phyloP scores from a whole-genome alignment of 1,284 basidiomycete species.

The Apiotrichum montevideense region DNA sequence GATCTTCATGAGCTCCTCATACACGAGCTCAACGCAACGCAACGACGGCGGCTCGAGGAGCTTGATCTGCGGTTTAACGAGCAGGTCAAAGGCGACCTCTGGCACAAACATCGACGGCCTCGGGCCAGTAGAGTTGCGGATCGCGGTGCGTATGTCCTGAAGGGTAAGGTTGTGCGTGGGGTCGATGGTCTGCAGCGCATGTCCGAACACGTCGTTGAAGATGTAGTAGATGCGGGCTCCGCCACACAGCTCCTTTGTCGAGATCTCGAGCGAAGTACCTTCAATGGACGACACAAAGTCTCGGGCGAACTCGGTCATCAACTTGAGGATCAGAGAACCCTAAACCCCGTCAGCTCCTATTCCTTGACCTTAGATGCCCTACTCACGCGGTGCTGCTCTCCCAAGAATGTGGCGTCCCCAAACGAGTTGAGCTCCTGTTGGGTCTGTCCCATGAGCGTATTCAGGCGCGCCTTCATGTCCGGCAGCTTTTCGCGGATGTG shows the following conservation, averaged over 20 bases:
- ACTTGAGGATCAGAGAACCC: constrained; percentile 79
- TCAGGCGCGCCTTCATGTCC: constrained; percentile 98
- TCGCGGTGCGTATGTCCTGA: constrained; percentile 95
- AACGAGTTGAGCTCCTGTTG: constrained; percentile 97
- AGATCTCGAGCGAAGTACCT: constrained; percentile 93
- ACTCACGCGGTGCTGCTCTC: constrained; percentile 74
- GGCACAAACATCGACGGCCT: constrained; percentile 94
- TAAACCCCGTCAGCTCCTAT: constrained; percentile 49
- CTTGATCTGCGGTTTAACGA: constrained; percentile 99
- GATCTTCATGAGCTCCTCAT: constrained; percentile 98
- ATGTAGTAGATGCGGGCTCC: constrained; percentile 99
- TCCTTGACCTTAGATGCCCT: neutral
- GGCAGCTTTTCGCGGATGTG: constrained; percentile 98
- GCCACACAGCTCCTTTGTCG: constrained; percentile 96
- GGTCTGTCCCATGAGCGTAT: constrained; percentile 97
- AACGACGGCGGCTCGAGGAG: constrained; percentile 87
- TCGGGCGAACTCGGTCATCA: constrained; percentile 98
- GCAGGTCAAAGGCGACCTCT: constrained; percentile 91
- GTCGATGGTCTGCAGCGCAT: constrained; percentile 83
- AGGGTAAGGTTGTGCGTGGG: constrained; percentile 85
- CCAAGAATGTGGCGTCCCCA: constrained; percentile 87
- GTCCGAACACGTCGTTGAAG: constrained; percentile 97
- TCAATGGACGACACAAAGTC: constrained; percentile 98
- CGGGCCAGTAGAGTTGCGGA: constrained; percentile 96
- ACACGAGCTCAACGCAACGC: constrained; percentile 95